Evolutionary conservation across 2,329 filamentous ascomycete species (phyloP).

Genomic region (Calonectria pseudoturangicola): DNA sequence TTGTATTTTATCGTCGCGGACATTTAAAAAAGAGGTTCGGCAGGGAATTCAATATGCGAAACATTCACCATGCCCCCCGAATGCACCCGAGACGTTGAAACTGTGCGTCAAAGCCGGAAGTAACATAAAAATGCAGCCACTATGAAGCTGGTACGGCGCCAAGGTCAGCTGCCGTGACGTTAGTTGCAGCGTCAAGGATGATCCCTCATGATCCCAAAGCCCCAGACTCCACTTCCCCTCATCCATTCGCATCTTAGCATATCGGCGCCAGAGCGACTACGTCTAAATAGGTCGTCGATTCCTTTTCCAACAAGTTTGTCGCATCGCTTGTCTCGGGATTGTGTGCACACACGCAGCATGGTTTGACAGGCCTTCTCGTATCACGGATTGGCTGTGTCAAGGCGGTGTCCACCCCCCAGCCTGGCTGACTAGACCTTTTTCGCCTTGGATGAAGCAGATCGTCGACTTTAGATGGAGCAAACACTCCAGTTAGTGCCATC

Average conservation of each 20-base stretch:
- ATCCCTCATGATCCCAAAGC: conserved; percentile 42
- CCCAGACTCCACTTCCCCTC: conserved; percentile 55
- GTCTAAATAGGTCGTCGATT: conserved; percentile 38
- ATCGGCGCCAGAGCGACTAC: conserved; percentile 13
- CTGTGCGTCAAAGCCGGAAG: conserved; percentile 5
- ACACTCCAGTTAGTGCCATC: conserved; percentile 45
- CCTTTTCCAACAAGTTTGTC: conserved; percentile 31
- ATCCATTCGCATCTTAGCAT: conserved; percentile 36
- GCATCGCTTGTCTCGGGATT: conserved; percentile 36
- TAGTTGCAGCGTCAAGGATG: conserved; percentile 42
- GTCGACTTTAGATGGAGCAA: conserved; percentile 45
- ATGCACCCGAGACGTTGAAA: conserved; percentile 3
- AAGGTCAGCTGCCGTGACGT: conserved; percentile 49
- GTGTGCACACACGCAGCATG: conserved; percentile 9
- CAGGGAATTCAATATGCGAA: background rate
- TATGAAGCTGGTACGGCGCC: conserved; percentile 25
- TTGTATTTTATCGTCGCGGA: no score
- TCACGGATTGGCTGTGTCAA: conserved; percentile 31
- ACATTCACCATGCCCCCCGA: background rate
- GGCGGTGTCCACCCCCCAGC: conserved; percentile 19
- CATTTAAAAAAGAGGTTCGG: background rate
- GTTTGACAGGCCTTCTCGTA: conserved; percentile 11
- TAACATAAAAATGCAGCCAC: conserved; percentile 28
- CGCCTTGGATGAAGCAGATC: conserved; percentile 40
- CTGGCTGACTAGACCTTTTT: conserved; percentile 46